Evolutionary conservation across 768 basidiomycete species (phyloP), one percentile per base, ranked within the genome.

Genomic region (Auriscalpium orientale): DNA sequence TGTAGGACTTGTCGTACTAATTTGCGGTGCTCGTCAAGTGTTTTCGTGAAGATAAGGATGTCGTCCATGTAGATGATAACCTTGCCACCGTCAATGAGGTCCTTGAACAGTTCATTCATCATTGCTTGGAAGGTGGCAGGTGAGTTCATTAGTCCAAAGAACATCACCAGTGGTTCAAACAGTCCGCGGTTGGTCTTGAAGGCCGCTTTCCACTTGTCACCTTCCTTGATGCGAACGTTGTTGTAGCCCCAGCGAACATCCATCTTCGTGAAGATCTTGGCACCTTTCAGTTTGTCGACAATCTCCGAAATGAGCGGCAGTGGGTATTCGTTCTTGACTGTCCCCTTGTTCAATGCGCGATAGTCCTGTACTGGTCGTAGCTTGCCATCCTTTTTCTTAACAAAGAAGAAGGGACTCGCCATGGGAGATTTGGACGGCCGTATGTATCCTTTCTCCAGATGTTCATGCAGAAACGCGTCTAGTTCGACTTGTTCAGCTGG

Each of bases 361-460:
- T 75, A 75, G 48, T 76, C 73, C 37, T 71, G 66, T 2, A 71
- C 64, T 0, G 64, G 64, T 1, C 64, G 53, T 1, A 74, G 56
- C 0, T 49, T 49, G 1, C 71, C 67, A 55, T 72, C 73, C 57
- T 74, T 71, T 62, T 74, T 74, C 21, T 66, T 66, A 9, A 72
- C 56, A 37, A 74, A 72, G 58, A 68, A 65, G 48, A 68, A 59
- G 0, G 68, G 61, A 0, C 62, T 60, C 5, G 68, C 58, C 5
- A 64, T 56, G 0, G 57, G 62, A 4, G 65, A 66, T 7, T 64
- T 61, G 0, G 60, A 67, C 0, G 21, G 51, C n/a, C 60, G 20
- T 18, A 62, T 62, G 10, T 44, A 49, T 2, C 61, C 61, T 40
- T 52, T 57, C 11, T 28, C 22, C 22, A 28, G 22, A 28, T 28